Evolutionary conservation across 1,284 basidiomycete species (phyloP).

Genomic region (Ustilago curta): DNA sequence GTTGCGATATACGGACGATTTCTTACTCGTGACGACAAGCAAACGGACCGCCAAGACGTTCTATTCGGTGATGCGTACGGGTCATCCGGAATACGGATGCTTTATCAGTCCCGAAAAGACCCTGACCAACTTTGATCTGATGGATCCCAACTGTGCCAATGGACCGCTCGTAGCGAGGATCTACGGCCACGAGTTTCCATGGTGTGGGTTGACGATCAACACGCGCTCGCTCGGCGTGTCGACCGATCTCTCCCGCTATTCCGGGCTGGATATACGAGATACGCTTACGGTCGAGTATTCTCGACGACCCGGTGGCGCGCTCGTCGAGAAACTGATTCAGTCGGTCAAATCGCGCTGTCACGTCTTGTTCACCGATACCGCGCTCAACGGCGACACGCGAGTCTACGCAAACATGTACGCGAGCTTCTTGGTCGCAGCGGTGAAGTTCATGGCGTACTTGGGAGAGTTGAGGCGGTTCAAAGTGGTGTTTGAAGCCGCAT

Average conservation of each 20-base stretch:
- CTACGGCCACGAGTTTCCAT: slow-evolving; percentile 54
- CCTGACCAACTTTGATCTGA: slow-evolving; percentile 81
- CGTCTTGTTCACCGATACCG: slow-evolving; percentile 81
- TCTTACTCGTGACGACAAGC: slow-evolving; percentile 85
- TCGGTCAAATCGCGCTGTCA: slow-evolving; percentile 70
- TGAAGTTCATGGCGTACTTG: slow-evolving; percentile 86
- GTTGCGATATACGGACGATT: slow-evolving; percentile 91
- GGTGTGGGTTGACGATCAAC: slow-evolving; percentile 64
- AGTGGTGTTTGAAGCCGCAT: slow-evolving; percentile 15
- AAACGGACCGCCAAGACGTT: slow-evolving; percentile 77
- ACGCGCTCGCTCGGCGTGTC: slow-evolving; percentile 52
- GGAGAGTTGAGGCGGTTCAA: slow-evolving; percentile 74
- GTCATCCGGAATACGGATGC: slow-evolving; percentile 85
- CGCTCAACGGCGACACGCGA: slow-evolving; percentile 76
- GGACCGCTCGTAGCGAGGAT: slow-evolving; percentile 59
- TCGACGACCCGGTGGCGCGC: slow-evolving; percentile 57
- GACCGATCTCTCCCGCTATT: slow-evolving; percentile 56
- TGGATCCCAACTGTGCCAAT: slow-evolving; percentile 73
- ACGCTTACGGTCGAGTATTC: slow-evolving; percentile 67
- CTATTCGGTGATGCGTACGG: slow-evolving; percentile 81
- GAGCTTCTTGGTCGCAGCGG: slow-evolving; percentile 83
- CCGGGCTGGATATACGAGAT: slow-evolving; percentile 62
- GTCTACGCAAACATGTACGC: slow-evolving; percentile 87
- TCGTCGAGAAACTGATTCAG: slow-evolving; percentile 65
- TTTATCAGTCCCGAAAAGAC: slow-evolving; percentile 90